Evolutionary conservation across 495 filamentous ascomycete species (phyloP).

Genomic region (Podospora anserina): DNA sequence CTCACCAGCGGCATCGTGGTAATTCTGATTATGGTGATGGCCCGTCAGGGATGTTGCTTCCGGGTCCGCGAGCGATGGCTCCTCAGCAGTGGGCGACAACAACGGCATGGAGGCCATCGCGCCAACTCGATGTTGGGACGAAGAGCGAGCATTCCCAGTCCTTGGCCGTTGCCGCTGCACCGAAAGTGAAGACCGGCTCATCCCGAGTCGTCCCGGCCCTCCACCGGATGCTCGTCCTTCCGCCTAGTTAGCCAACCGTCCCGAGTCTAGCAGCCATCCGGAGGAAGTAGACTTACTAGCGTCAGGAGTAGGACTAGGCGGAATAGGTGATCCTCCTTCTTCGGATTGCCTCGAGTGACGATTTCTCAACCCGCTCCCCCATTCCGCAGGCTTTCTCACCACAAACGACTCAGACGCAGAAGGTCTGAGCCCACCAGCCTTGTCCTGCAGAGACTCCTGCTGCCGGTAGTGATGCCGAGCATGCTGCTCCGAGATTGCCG

Average conservation of each 20-base stretch:
- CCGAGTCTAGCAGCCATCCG: neutral
- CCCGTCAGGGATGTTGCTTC: neutral
- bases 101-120: slow-evolving; percentile 21
- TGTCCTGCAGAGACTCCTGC: neutral
- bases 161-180: slow-evolving; percentile 29
- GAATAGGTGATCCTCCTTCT: slow-evolving; percentile 22
- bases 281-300: slow-evolving; percentile 16
- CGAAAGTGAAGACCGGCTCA: slow-evolving; percentile 15
- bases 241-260: slow-evolving; percentile 14
- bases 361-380: slow-evolving; percentile 8
- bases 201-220: slow-evolving; percentile 10
- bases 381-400: slow-evolving; percentile 22
- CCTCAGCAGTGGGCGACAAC: slow-evolving; percentile 36
- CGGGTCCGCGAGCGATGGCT: slow-evolving; percentile 17
- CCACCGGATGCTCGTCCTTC: slow-evolving; percentile 18
- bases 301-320: slow-evolving; percentile 33
- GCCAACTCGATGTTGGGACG: slow-evolving; percentile 11
- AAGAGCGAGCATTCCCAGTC: slow-evolving; percentile 14
- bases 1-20: neutral
- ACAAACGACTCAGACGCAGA: slow-evolving; percentile 29
- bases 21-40: neutral
- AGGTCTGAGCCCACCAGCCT: slow-evolving; percentile 17
- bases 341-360: neutral
- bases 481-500: slow-evolving; percentile 1
- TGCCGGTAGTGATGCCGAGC: neutral